Conservation (phyloP, 805 yeast genomes). For the Candida golubevii region DNA sequence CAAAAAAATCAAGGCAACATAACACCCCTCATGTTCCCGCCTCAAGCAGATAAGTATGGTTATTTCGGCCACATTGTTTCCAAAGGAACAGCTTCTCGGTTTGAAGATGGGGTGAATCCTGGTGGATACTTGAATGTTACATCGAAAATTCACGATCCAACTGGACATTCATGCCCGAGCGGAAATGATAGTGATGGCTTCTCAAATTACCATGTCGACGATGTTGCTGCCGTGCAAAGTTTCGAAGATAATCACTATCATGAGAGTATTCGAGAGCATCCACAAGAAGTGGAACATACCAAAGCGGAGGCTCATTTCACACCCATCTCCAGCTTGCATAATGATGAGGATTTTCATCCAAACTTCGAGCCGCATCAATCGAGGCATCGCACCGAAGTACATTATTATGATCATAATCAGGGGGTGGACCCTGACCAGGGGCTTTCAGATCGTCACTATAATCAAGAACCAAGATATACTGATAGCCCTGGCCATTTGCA, state of each 20-base stretch:
- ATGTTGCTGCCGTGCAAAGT: constrained; percentile 1
- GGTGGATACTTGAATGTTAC: constrained; percentile 11
- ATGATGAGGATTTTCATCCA: neutral
- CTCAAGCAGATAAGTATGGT: constrained; percentile 13
- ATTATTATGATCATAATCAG: neutral
- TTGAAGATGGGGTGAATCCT: neutral
- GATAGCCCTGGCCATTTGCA: too few species aligned
- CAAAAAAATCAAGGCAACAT: constrained; percentile 10
- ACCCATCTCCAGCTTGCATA: constrained; percentile 1
- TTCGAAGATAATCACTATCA: constrained; percentile 1
- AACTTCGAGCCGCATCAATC: neutral
- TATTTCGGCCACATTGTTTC: constrained; percentile 14
- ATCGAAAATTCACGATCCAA: constrained; percentile 1
- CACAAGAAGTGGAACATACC: constrained; percentile 5
- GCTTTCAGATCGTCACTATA: too few species aligned
- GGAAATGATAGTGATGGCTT: constrained; percentile 9
- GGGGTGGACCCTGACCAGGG: too few species aligned
- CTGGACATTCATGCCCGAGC: constrained; percentile 6
- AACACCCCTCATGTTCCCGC: constrained; percentile 17
- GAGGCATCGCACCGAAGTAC: neutral
- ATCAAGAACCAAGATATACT: too few species aligned
- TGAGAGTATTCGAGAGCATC: neutral
- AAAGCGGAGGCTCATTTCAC: constrained; percentile 10
- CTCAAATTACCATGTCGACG: constrained; percentile 8
- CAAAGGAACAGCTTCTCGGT: neutral